phyloP scores from a whole-genome alignment of 1,139 yeast genomes.

The Maudiozyma humilis region DNA sequence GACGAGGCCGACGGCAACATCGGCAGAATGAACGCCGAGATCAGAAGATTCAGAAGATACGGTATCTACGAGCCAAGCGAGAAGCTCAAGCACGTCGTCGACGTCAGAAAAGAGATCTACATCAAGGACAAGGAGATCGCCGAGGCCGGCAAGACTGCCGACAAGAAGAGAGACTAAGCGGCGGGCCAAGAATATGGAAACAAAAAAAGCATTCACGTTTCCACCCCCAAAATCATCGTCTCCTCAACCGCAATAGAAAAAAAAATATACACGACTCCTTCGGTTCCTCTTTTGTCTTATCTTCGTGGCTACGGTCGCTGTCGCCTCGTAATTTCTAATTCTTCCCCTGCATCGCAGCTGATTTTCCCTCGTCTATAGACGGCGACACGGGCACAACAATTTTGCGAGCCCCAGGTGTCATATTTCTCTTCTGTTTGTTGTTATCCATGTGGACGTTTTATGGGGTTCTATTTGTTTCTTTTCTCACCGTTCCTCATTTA shows the following conservation, averaged over 20 bases:
- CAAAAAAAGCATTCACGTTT: neutral
- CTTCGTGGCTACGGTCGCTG: neutral
- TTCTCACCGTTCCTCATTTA: neutral
- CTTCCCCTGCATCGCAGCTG: neutral
- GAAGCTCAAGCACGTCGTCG: conserved; percentile 32
- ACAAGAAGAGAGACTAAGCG: conserved; percentile 6
- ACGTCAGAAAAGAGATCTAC: conserved; percentile 27
- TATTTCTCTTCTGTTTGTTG: neutral
- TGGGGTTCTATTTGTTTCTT: neutral
- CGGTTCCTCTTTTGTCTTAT: neutral
- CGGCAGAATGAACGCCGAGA: conserved; percentile 31
- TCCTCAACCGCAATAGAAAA: too few species aligned
- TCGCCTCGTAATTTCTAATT: neutral
- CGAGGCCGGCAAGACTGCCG: conserved; percentile 9
- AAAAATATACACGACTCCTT: too few species aligned
- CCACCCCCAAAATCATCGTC: too few species aligned
- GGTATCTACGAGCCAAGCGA: conserved; percentile 50
- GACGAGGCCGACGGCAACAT: conserved; percentile 25
- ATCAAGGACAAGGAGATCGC: conserved; percentile 10
- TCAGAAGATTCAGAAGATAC: conserved; percentile 45
- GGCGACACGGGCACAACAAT: neutral
- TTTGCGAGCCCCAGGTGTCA: neutral
- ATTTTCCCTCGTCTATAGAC: neutral
- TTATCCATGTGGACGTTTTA: too few species aligned
- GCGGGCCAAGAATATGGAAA: too few species aligned